Base-by-base conservation (phyloP, 2,329 filamentous ascomycete species). In the Zalaria obscura region DNA sequence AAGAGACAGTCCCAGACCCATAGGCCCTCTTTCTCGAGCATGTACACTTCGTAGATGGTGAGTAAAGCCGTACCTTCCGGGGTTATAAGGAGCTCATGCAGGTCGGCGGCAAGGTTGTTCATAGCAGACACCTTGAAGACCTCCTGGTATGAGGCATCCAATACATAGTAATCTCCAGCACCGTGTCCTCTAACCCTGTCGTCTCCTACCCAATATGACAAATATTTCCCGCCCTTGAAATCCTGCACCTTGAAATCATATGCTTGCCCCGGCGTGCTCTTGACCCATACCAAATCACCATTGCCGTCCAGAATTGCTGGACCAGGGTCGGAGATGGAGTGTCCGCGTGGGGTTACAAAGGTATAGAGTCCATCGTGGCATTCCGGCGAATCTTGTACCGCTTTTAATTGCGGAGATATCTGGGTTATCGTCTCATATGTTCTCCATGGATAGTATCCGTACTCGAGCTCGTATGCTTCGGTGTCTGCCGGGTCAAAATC, bases 21-120 rank as follows among this genome's bases (percentile, higher is more conserved):
- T 46, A 62, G 48, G 8, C 52, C 43, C 27, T 50, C 44, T n/a
- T 32, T 32, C 5, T 48, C 40, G 7, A 42, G 42, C n/a, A 45
- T 33, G 31, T 47, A 47, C 10, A 48, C 41, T 39, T 57, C 46
- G 40, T 58, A 69, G 25, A 61, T 59, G 4, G 62, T 62, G 46
- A 68, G 56, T 18, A 69, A 53, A 5, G 61, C 61, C 1, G 62
- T 64, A 28, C 58, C 58, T 8, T 63, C 52, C 0, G 52, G 40
- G 0, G 64, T 68, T 26, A 69, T 52, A 6, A 53, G 50, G 44
- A 68, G 62, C 39, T 68, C 64, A 48, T 69, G 66, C 38, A 65
- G 55, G 40, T 69, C 58, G 11, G 50, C 57, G 0, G 48, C 44
- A 5, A 63, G 51, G 6, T 52, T 57, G 39, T 60, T 58, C 5